phyloP scores from a whole-genome alignment of 2,329 filamentous ascomycete species.

The Dactylella cylindrospora region DNA sequence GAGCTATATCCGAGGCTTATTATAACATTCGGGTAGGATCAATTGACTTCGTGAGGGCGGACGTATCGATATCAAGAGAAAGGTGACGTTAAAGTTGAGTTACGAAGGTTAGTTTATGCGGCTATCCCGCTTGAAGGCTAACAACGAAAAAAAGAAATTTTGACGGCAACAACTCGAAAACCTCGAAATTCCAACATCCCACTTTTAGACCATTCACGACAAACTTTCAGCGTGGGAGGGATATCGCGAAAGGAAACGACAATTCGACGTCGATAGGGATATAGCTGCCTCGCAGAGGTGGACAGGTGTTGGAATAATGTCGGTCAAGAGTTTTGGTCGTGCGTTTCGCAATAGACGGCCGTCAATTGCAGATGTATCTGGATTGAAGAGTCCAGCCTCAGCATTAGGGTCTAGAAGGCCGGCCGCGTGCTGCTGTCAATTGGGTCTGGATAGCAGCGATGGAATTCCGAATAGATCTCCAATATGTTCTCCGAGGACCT shows the following conservation, averaged over 20 bases:
- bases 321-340: constrained; percentile 23
- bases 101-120: too few relatives aligned
- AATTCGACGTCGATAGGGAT: too few relatives aligned
- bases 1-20: not conserved
- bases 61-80: constrained; percentile 9
- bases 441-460: not conserved
- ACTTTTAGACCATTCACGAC: too few relatives aligned
- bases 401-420: constrained; percentile 1
- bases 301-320: constrained; percentile 6
- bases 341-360: constrained; percentile 21
- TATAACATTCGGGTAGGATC: too few relatives aligned
- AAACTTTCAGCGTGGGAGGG: too few relatives aligned
- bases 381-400: constrained; percentile 5
- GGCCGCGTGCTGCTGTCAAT: not conserved
- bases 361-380: constrained; percentile 25
- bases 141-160: not conserved
- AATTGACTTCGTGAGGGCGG: too few relatives aligned
- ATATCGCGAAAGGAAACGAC: too few relatives aligned
- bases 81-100: constrained; percentile 2
- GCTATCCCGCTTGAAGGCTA: too few relatives aligned
- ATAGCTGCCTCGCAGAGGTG: too few relatives aligned
- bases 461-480: not conserved
- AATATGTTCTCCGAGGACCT: constrained; percentile 6
- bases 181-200: not conserved
- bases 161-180: not conserved